A percentile compares a stretch with the other conserved stretches of the same genome.
Evolutionary conservation across 2,329 filamentous ascomycete genomes (phyloP).

Genomic region (Aureobasidium sp.): DNA sequence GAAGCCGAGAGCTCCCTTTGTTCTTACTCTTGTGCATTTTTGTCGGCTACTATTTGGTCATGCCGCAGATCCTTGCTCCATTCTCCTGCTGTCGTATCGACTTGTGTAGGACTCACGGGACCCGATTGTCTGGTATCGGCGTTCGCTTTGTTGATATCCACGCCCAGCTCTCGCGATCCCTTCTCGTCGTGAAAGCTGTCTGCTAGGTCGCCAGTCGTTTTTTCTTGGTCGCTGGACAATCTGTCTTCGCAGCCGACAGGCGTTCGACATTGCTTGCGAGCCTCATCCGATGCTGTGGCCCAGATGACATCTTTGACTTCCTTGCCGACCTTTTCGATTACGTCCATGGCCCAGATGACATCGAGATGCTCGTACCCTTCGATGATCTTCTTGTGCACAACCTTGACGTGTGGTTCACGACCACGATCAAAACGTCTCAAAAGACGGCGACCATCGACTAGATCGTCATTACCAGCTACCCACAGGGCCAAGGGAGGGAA

Average conservation of each 20-base stretch:
- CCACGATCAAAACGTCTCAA: constrained; percentile 67
- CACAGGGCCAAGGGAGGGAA: constrained; percentile 82
- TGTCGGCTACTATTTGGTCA: neutral
- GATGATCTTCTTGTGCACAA: constrained; percentile 78
- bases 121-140: neutral
- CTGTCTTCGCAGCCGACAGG: constrained; percentile 57
- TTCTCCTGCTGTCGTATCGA: constrained; percentile 19
- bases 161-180: neutral
- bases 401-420: constrained; percentile 69
- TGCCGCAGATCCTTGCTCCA: constrained; percentile 15
- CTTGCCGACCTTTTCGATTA: constrained; percentile 70
- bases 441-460: constrained; percentile 75
- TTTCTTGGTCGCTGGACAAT: constrained; percentile 6
- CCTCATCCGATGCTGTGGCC: constrained; percentile 59
- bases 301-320: constrained; percentile 79
- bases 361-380: constrained; percentile 89
- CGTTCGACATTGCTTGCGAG: constrained; percentile 52
- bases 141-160: neutral
- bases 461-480: constrained; percentile 73
- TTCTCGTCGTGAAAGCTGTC: constrained; percentile 1
- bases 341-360: constrained; percentile 91
- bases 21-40: neutral
- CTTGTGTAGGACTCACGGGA: constrained; percentile 17
- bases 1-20: neutral
- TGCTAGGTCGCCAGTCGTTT: neutral